Conservation (phyloP, 2,329 filamentous ascomycete genomes). For the Ophiostoma ulmi region DNA sequence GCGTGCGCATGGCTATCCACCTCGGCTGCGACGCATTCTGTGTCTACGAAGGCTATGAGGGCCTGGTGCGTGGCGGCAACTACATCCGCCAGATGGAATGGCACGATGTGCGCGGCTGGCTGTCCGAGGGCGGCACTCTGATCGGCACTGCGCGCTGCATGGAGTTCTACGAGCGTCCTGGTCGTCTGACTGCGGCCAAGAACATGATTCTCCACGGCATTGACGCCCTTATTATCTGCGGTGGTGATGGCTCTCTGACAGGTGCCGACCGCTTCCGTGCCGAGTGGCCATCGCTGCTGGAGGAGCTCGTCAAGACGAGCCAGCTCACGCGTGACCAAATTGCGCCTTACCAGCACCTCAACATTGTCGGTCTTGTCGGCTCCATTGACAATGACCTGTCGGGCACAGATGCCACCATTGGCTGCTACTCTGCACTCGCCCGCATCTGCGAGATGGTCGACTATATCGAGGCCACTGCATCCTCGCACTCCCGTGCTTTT, state of each 20-base stretch:
- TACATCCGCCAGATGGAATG: slow-evolving; percentile 84
- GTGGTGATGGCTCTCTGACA: slow-evolving; percentile 92
- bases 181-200: slow-evolving; percentile 79
- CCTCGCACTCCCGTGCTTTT: slow-evolving; percentile 91
- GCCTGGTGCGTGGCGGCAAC: slow-evolving; percentile 80
- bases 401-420: slow-evolving; percentile 94
- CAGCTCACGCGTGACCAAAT: slow-evolving; percentile 67
- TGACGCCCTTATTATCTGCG: slow-evolving; percentile 92
- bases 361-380: slow-evolving; percentile 93
- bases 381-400: slow-evolving; percentile 99
- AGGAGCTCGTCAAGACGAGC: slow-evolving; percentile 72
- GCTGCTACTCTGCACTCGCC: slow-evolving; percentile 87
- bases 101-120: slow-evolving; percentile 91
- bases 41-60: slow-evolving; percentile 93
- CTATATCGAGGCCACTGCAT: slow-evolving; percentile 91
- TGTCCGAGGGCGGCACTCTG: slow-evolving; percentile 88
- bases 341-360: slow-evolving; percentile 75
- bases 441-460: slow-evolving; percentile 95
- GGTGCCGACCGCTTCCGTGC: slow-evolving; percentile 88
- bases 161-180: slow-evolving; percentile 83
- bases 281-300: slow-evolving; percentile 84
- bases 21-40: slow-evolving; percentile 74
- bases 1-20: slow-evolving; percentile 86
- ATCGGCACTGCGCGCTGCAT: slow-evolving; percentile 93
- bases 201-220: slow-evolving; percentile 93